phyloP scores from a whole-genome alignment of 2,329 filamentous ascomycete species.

The Fusarium udum region DNA sequence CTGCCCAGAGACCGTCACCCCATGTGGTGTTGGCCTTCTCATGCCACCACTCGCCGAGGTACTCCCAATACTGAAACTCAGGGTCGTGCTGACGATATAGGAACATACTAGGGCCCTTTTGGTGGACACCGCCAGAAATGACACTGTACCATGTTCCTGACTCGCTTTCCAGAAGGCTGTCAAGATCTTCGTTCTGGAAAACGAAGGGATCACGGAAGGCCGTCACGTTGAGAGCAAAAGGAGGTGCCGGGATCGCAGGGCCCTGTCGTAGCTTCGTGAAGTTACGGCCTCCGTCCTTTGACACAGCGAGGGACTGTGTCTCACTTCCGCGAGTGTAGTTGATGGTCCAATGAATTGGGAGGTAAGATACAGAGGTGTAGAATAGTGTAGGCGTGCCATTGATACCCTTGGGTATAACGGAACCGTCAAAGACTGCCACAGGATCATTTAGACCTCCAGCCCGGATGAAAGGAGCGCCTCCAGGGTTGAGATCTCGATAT shows the following conservation, averaged over 20 bases:
- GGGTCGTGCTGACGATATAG: slow-evolving; percentile 39
- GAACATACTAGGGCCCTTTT: slow-evolving; percentile 36
- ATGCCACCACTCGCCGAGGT: slow-evolving; percentile 46
- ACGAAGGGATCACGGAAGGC: slow-evolving; percentile 40
- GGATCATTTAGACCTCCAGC: slow-evolving; percentile 45
- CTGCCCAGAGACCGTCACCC: slow-evolving; percentile 49
- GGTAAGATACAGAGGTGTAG: slow-evolving; percentile 55
- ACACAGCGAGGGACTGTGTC: slow-evolving; percentile 55
- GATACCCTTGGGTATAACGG: slow-evolving; percentile 54
- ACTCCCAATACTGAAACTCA: slow-evolving; percentile 40
- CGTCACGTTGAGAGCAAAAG: slow-evolving; percentile 39
- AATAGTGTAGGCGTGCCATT: slow-evolving; percentile 55
- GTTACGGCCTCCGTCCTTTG: slow-evolving; percentile 47
- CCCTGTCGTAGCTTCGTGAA: slow-evolving; percentile 38
- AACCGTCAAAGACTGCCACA: slow-evolving; percentile 54
- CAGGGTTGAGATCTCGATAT: slow-evolving; percentile 49
- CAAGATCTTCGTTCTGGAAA: slow-evolving; percentile 35
- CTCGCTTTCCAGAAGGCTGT: slow-evolving; percentile 29
- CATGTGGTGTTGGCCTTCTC: slow-evolving; percentile 51
- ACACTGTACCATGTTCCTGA: slow-evolving; percentile 34
- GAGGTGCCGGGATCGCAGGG: slow-evolving; percentile 29
- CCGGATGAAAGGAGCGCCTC: slow-evolving; percentile 55
- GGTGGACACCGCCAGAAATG: slow-evolving; percentile 36
- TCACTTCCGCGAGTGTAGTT: slow-evolving; percentile 57
- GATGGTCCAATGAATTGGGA: slow-evolving; percentile 58